These are phyloP conservation scores for Rhodocollybia butyracea DNA, from an alignment of 768 basidiomycete species.

Conservation along the genomic window DNA sequence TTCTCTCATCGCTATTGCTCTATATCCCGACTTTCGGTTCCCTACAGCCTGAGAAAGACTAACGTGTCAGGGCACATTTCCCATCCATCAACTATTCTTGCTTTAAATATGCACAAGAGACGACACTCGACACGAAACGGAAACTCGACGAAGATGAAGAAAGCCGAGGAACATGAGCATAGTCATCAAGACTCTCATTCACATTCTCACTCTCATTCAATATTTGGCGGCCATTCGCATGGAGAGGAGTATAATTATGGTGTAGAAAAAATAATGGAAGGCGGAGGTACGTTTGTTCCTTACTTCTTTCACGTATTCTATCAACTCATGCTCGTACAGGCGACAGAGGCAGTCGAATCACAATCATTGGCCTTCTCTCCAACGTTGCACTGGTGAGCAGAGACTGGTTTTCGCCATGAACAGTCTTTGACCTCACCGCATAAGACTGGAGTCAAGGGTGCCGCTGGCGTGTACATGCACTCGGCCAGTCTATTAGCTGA, in stretches of 20 bases:
- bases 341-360: conserved; percentile 81
- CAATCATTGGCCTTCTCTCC: conserved; percentile 76
- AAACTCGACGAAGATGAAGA: neutral
- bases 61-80: conserved; percentile 1
- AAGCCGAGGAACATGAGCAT: conserved; percentile 13
- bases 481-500: conserved; percentile 91
- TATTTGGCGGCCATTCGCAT: conserved; percentile 60
- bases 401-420: neutral
- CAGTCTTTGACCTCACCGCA: neutral
- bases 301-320: neutral
- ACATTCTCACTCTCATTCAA: conserved; percentile 52
- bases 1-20: neutral
- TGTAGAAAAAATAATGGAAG: conserved; percentile 65
- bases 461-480: conserved; percentile 87
- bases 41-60: neutral
- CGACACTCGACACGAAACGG: conserved; percentile 4
- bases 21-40: neutral
- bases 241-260: conserved; percentile 56
- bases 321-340: conserved; percentile 35
- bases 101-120: neutral
- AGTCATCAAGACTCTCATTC: conserved; percentile 38
- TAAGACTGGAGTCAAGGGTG: conserved; percentile 72
- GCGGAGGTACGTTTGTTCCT: conserved; percentile 48
- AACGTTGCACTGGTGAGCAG: conserved; percentile 61
- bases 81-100: neutral